phyloP scores from a whole-genome alignment of 805 yeast genomes.

The Monosporozyma siamensis region DNA sequence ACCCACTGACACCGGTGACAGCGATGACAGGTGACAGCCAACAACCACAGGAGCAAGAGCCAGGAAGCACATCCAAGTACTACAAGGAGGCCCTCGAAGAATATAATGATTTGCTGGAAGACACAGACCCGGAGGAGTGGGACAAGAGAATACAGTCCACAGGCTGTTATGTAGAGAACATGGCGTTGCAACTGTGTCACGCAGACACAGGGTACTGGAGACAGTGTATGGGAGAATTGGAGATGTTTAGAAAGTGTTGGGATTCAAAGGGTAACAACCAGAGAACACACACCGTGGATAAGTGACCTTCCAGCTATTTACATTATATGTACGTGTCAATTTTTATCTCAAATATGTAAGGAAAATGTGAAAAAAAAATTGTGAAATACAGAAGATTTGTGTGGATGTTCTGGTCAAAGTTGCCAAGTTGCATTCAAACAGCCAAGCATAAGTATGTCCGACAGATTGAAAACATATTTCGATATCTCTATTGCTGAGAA shows the following conservation, averaged over 20 bases:
- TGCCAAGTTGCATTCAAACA: background rate
- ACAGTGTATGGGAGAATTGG: constrained; percentile 57
- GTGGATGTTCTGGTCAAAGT: background rate
- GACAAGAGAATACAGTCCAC: constrained; percentile 64
- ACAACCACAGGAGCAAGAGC: background rate
- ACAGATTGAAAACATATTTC: constrained; percentile 51
- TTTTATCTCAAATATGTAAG: background rate
- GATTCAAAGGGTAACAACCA: constrained; percentile 42
- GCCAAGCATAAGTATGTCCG: constrained; percentile 1
- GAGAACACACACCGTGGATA: constrained; percentile 32
- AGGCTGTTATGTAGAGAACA: constrained; percentile 66
- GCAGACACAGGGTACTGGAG: constrained; percentile 82
- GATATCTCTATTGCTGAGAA: constrained; percentile 69
- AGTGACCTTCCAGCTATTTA: background rate
- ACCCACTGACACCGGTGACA: too few species aligned
- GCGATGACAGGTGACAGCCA: too few species aligned
- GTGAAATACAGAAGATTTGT: background rate
- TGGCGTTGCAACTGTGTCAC: constrained; percentile 63
- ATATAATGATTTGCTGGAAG: constrained; percentile 31
- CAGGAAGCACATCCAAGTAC: constrained; percentile 13
- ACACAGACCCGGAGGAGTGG: constrained; percentile 62
- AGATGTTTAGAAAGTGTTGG: constrained; percentile 58
- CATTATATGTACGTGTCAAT: background rate
- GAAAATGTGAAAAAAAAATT: background rate
- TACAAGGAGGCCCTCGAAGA: constrained; percentile 26